Conservation (phyloP, 2,329 filamentous ascomycete genomes). For the Talaromyces sp. region DNA sequence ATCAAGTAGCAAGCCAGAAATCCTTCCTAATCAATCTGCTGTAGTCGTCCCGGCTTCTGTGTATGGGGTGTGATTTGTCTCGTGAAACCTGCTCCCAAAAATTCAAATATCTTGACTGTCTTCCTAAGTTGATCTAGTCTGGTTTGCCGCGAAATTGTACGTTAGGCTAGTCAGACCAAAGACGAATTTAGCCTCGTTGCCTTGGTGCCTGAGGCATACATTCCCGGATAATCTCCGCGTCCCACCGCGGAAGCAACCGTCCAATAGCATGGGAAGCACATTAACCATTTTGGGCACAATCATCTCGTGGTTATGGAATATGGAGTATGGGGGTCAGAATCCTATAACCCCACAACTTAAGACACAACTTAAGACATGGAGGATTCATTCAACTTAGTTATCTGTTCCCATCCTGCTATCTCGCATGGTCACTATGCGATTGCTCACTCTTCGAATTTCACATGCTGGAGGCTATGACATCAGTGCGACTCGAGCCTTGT, state of each 20-base stretch:
- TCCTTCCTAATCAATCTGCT: not conserved
- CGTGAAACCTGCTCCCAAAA: not conserved
- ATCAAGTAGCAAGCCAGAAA: no score
- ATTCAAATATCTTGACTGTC: not conserved
- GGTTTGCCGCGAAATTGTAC: constrained; percentile 9
- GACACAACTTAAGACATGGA: no score
- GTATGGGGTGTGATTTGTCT: not conserved
- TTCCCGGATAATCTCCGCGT: not conserved
- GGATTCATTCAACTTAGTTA: no score
- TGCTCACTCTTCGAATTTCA: no score
- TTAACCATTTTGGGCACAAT: not conserved
- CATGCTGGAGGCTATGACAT: no score
- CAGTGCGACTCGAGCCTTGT: no score
- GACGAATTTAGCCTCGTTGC: not conserved
- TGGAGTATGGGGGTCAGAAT: no score
- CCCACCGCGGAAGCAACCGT: not conserved
- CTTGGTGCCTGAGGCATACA: constrained; percentile 3
- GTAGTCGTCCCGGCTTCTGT: not conserved
- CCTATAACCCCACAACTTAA: no score
- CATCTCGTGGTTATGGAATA: no score
- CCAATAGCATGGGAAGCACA: not conserved
- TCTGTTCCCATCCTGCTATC: no score
- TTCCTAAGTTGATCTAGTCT: not conserved
- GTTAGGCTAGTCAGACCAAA: not conserved
- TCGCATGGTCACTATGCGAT: no score